Evolutionary conservation across 176 grass and related monocot genomes (phyloP), one percentile per base, ranked within the genome.

Genomic region (Juncus inflexus): DNA sequence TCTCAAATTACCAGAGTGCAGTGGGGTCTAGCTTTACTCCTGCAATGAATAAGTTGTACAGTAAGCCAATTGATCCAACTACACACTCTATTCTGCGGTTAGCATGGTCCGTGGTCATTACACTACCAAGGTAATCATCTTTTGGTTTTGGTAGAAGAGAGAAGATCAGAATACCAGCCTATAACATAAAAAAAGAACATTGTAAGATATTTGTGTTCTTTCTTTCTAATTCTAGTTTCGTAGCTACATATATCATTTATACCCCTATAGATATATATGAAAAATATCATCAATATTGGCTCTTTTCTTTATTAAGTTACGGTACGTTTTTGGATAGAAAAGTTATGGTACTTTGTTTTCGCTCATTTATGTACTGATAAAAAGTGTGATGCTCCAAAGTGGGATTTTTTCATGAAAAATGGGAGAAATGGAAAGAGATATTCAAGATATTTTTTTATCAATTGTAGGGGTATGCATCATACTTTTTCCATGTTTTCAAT

Each of bases 11-110:
- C 74, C 50, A 67, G 0, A 71, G 39, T 5, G 10, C 41, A 16
- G 28, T 54, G 2, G 55, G 52, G 40, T 83, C 80, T 35, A 65
- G 70, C 74, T 83, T 83, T 54, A 83, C 67, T 14, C 40, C 74
- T 4, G 39, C 35, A 40, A 73, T 5, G 61, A 83, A 83, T 55
- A 83, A 58, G 40, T 73, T 52, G 42, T 77, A 58, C 13, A 77
- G 60, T 40, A 77, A 16, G 51, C 59, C 61, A 3, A 35, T 15
- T 28, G 63, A 45, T 0, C 73, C 60, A 28, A 83, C 37, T 12
- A n/a, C 8, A 12, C 42, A 28, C 35, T 51, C 15, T 12, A 55
- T 0, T 16, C 45, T 6, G 7, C 68, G 12, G 4, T 42, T 40
- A 2, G 59, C 35, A 1, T 38, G 52, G 37, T 37, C 37, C 35